Evolutionary conservation across 2,329 filamentous ascomycete species (phyloP).

Genomic region (Verticillium isaacii): DNA sequence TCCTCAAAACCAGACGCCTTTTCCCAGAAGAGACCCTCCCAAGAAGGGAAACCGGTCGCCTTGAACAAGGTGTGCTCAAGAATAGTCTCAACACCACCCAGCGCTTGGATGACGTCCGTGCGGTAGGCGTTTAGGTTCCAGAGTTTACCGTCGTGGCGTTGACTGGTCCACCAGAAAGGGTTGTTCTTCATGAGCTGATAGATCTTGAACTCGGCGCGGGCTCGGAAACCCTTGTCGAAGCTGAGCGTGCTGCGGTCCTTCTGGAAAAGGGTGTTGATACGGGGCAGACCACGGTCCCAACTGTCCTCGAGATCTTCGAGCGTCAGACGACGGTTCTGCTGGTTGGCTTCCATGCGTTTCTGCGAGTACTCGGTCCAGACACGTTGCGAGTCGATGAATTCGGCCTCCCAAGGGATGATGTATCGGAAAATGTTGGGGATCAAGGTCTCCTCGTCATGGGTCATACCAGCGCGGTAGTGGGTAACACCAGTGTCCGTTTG

Average conservation of each 20-base stretch:
- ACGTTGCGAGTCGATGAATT: slow-evolving; percentile 97
- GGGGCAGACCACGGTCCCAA: slow-evolving; percentile 94
- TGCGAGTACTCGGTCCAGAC: slow-evolving; percentile 99
- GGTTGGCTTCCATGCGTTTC: slow-evolving; percentile 93
- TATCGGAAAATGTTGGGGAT: slow-evolving; percentile 99
- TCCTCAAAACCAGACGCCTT: slow-evolving; percentile 52
- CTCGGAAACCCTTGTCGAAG: slow-evolving; percentile 97
- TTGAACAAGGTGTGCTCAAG: slow-evolving; percentile 96
- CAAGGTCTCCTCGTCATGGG: slow-evolving; percentile 92
- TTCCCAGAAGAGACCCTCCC: slow-evolving; percentile 96
- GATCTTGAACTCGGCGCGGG: slow-evolving; percentile 93
- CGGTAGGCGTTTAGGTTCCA: slow-evolving; percentile 97
- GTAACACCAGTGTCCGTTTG: slow-evolving; percentile 97
- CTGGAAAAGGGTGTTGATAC: slow-evolving; percentile 98
- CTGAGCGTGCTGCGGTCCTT: slow-evolving; percentile 95
- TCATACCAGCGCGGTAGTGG: slow-evolving; percentile 96
- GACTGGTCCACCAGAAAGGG: slow-evolving; percentile 98
- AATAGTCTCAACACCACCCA: slow-evolving; percentile 96
- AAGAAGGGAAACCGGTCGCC: slow-evolving; percentile 91
- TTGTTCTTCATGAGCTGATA: slow-evolving; percentile 99
- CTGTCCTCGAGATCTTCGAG: slow-evolving; percentile 96
- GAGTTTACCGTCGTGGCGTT: slow-evolving; percentile 92
- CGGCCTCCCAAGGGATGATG: slow-evolving; percentile 98
- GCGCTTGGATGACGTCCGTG: slow-evolving; percentile 92
- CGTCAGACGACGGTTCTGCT: slow-evolving; percentile 91